Evolutionary conservation across 164 flowering plant genomes (phyloP).

Genomic region (Taxillus chinensis): DNA sequence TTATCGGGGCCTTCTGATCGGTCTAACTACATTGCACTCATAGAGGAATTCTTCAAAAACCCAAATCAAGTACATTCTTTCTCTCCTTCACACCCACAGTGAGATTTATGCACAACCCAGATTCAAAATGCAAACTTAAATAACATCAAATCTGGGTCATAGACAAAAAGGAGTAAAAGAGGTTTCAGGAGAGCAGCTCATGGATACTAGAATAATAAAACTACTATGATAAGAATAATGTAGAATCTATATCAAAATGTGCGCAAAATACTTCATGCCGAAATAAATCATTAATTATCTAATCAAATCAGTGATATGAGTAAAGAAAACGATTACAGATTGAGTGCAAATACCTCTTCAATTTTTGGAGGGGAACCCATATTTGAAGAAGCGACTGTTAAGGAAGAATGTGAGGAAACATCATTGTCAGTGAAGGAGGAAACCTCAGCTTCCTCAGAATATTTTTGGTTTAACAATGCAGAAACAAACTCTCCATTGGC

Average conservation of each 20-base stretch:
- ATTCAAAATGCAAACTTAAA: background rate
- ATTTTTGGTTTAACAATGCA: slow-evolving; percentile 32
- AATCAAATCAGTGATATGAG: background rate
- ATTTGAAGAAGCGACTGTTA: slow-evolving; percentile 17
- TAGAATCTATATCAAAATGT: background rate
- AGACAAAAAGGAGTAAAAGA: background rate
- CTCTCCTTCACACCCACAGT: too few relatives aligned
- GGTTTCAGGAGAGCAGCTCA: background rate
- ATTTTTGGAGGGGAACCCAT: slow-evolving; percentile 15
- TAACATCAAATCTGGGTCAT: background rate
- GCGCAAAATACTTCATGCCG: background rate
- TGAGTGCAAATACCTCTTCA: slow-evolving; percentile 18
- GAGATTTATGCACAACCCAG: background rate
- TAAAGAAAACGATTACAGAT: background rate
- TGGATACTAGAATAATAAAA: background rate
- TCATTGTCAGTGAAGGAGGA: slow-evolving; percentile 34
- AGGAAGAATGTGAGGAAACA: slow-evolving; percentile 31
- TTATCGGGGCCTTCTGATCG: too few relatives aligned
- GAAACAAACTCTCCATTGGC: slow-evolving; percentile 29
- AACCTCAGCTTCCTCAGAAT: slow-evolving; percentile 33
- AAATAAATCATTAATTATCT: background rate
- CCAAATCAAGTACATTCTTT: too few relatives aligned
- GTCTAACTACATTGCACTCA: too few relatives aligned
- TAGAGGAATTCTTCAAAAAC: too few relatives aligned
- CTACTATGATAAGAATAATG: too few relatives aligned